phyloP scores from a whole-genome alignment of 2,329 filamentous ascomycete genomes.

The Calonectria pteridis region DNA sequence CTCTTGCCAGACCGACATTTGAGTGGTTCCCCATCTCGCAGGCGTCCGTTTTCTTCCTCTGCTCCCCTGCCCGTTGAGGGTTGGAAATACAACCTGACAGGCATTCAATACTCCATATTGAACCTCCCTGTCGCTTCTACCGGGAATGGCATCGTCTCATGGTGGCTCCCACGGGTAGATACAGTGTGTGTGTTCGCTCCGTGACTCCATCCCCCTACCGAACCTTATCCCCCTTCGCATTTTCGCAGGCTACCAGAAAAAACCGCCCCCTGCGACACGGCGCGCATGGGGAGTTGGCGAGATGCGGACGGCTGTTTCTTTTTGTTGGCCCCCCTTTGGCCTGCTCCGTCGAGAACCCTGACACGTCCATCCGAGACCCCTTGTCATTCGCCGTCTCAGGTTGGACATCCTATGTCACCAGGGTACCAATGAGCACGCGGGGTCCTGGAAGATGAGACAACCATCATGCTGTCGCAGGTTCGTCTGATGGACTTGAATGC shows the following conservation, averaged over 20 bases:
- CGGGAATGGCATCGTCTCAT: constrained; percentile 22
- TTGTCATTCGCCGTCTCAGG: constrained; percentile 42
- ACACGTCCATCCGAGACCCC: constrained; percentile 31
- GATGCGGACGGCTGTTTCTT: constrained; percentile 30
- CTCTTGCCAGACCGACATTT: constrained; percentile 42
- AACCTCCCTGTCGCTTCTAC: background rate
- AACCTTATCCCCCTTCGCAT: constrained; percentile 14
- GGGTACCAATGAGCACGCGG: constrained; percentile 29
- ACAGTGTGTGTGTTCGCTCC: constrained; percentile 24
- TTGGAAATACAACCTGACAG: constrained; percentile 3
- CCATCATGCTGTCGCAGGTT: constrained; percentile 41
- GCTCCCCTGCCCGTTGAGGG: constrained; percentile 7
- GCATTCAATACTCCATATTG: constrained; percentile 8
- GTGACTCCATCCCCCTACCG: background rate
- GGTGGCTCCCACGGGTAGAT: background rate
- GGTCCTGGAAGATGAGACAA: constrained; percentile 39
- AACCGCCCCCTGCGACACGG: constrained; percentile 29
- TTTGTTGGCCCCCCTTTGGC: constrained; percentile 16
- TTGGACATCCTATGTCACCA: constrained; percentile 35
- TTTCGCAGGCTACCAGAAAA: background rate
- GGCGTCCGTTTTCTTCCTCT: constrained; percentile 1
- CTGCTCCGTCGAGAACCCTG: constrained; percentile 21
- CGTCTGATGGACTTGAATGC: constrained; percentile 30
- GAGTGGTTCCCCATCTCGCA: constrained; percentile 18
- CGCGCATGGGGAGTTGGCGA: constrained; percentile 41